These are phyloP conservation scores for Gossypium australe DNA, from an alignment of 345 rosid species.

Conservation along the genomic window DNA sequence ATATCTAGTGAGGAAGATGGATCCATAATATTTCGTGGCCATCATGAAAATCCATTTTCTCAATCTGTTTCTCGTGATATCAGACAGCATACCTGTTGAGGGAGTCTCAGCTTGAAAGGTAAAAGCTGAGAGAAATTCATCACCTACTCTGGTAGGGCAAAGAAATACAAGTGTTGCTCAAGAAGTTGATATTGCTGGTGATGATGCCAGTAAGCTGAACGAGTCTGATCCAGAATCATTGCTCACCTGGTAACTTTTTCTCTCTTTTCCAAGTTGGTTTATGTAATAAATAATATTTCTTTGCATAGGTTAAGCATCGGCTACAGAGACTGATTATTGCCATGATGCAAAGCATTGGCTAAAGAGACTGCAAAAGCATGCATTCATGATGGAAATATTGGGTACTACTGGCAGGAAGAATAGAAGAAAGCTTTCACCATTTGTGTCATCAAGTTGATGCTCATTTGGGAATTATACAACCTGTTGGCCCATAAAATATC, in stretches of 20 bases:
- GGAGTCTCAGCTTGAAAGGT: conserved; percentile 19
- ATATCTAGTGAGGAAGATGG: conserved; percentile 15
- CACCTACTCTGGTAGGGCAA: conserved; percentile 3
- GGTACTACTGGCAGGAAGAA: conserved; percentile 38
- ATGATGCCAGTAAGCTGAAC: conserved; percentile 16
- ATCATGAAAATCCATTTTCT: conserved; percentile 14
- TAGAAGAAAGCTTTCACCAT: conserved; percentile 56
- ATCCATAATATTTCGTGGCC: neutral
- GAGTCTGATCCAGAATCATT: conserved; percentile 12
- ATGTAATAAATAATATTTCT: neutral
- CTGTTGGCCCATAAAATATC: too few relatives aligned
- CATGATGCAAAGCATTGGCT: conserved; percentile 54
- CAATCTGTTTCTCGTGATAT: conserved; percentile 11
- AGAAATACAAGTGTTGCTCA: conserved; percentile 3
- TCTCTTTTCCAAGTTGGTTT: neutral
- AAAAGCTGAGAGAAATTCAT: conserved; percentile 15
- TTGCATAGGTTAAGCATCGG: conserved; percentile 33
- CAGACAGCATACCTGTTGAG: conserved; percentile 7
- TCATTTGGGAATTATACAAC: conserved; percentile 22
- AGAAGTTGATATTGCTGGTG: conserved; percentile 15
- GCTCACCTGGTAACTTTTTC: neutral
- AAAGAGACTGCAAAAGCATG: conserved; percentile 33
- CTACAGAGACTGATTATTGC: conserved; percentile 38
- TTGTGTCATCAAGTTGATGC: conserved; percentile 59
- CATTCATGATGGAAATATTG: conserved; percentile 19